Conservation (phyloP, 345 rosid species). For the Hibiscus tridactylites region DNA sequence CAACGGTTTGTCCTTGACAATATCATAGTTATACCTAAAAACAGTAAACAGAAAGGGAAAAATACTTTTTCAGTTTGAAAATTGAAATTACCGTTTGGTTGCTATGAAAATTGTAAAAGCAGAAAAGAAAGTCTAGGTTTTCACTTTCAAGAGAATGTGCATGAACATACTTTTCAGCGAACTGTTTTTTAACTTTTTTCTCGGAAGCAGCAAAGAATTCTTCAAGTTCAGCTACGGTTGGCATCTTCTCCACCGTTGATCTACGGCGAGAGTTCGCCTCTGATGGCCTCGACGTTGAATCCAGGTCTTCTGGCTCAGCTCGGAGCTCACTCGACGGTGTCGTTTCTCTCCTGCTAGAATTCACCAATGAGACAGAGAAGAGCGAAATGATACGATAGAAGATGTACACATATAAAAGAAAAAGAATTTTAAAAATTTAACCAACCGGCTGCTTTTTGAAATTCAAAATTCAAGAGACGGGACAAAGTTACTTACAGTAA, state of each 20-base stretch:
- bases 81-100: slow-evolving; percentile 1
- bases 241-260: slow-evolving; percentile 32
- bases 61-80: neutral
- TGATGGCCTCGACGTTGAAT: slow-evolving; percentile 22
- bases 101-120: neutral
- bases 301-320: slow-evolving; percentile 29
- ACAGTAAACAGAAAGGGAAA: neutral
- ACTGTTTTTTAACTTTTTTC: slow-evolving; percentile 33
- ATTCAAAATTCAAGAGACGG: slow-evolving; percentile 20
- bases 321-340: slow-evolving; percentile 29
- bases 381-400: neutral
- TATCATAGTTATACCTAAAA: slow-evolving; percentile 61
- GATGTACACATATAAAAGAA: neutral
- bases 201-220: slow-evolving; percentile 59
- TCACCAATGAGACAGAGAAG: neutral
- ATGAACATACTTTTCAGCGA: slow-evolving; percentile 41
- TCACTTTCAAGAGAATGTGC: slow-evolving; percentile 1
- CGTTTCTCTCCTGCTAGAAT: slow-evolving; percentile 26
- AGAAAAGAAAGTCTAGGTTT: neutral
- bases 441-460: slow-evolving; percentile 18
- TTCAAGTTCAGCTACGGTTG: slow-evolving; percentile 49
- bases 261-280: slow-evolving; percentile 35
- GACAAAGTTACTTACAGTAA: neutral
- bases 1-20: slow-evolving; percentile 50
- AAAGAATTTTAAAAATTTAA: neutral